Percentiles rank a stretch among this genome's conserved stretches.
These are phyloP conservation scores for Hyaloperonospora brassicae DNA, from an alignment of 352 stramenopile species.

Conservation along the genomic window DNA sequence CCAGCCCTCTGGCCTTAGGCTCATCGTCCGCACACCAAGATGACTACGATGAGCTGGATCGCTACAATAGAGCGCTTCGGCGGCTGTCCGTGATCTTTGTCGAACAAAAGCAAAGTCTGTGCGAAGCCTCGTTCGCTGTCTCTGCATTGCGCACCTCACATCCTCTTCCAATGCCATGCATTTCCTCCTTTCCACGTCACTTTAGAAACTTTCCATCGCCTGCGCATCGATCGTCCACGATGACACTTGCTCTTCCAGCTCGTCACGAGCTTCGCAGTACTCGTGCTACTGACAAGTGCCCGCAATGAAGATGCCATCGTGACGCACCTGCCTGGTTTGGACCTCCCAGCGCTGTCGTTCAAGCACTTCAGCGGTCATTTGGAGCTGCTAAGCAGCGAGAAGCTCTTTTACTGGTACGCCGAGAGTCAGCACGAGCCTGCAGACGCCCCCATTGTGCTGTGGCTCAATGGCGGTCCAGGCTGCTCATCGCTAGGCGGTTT, in stretches of 20 bases:
- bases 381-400: constrained; percentile 40
- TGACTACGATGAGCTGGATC: no score
- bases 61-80: no score
- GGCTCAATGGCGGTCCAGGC: constrained; percentile 73
- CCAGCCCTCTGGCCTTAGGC: not conserved
- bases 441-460: constrained; percentile 68
- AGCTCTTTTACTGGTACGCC: constrained; percentile 80
- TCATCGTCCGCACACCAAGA: no score
- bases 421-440: constrained; percentile 50
- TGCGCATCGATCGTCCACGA: constrained; percentile 22
- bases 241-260: constrained; percentile 33
- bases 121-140: constrained; percentile 1
- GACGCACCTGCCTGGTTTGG: constrained; percentile 40
- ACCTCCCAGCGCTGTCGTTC: constrained; percentile 33
- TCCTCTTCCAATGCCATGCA: no score
- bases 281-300: constrained; percentile 7
- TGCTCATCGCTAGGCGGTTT: constrained; percentile 64
- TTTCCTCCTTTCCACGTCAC: constrained; percentile 8
- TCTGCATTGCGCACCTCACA: constrained; percentile 1
- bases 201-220: constrained; percentile 15
- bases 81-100: no score
- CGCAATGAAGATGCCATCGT: constrained; percentile 47
- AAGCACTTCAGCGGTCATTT: constrained; percentile 67
- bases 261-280: constrained; percentile 18
- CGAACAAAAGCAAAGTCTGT: no score